Evolutionary conservation across 305 asterid species (phyloP), one percentile per base, ranked within the genome.

Genomic region (Rubia occidens): DNA sequence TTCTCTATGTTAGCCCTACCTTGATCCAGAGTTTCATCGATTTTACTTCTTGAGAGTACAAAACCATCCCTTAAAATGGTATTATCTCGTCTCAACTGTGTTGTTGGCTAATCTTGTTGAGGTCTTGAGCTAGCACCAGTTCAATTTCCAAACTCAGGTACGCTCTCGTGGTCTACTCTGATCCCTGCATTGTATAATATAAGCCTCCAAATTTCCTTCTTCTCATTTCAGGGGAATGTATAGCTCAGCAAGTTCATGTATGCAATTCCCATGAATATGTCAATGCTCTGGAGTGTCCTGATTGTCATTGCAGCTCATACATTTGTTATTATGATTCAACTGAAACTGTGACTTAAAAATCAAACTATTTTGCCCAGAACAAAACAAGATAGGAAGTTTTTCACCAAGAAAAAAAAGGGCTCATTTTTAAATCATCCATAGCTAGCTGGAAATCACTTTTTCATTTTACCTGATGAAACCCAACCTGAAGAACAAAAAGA

Each of bases 101-200:
- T 62, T 85, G 18, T 9, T 72, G 18, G 74, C 89, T 3, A 89
- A 89, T 43, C 21, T 78, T 13, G n/a, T 75, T 4, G 96, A 88
- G 77, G 94, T 85, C 29, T 71, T 84, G 37, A 63, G 78, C 49
- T 67, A 87, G 40, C 89, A 89, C 66, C 91, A 88, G 24, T 88
- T 81, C 80, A 84, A 74, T 73, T 88, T 88, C 59, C 77, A 72
- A 17, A 74, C 87, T 88, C 0, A n/a, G 96, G 94, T 11, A 84
- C 85, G 96, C 78, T 83, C 62, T 84, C 85, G 26, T 84, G 91
- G 15, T 79, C 88, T 32, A 62, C 84, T 24, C 51, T 89, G 37
- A 78, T 82, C 32, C 74, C 88, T 39, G 79, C 84, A 3, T 59
- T 89, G 45, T 87, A 81, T 71, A 72, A 82, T 68, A 89, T 87